These are phyloP conservation scores for Debaryomyces fabryi DNA, from an alignment of 1,139 yeast genomes.

Conservation along the genomic window DNA sequence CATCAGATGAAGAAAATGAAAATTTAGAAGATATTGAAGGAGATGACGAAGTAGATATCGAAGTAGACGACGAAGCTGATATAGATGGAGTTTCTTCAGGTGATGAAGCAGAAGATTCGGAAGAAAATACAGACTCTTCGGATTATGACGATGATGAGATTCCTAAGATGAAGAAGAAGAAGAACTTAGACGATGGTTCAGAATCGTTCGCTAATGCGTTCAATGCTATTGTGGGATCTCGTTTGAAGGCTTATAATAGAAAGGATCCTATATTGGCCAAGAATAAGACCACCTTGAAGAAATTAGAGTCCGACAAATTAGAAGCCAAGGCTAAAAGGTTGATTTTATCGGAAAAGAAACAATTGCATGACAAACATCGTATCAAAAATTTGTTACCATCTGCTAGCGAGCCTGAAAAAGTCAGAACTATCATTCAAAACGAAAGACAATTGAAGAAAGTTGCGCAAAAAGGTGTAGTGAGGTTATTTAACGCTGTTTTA, in stretches of 20 bases:
- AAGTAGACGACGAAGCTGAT: slow-evolving; percentile 15
- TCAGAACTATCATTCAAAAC: slow-evolving; percentile 61
- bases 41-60: slow-evolving; percentile 16
- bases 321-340: slow-evolving; percentile 83
- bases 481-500: slow-evolving; percentile 86
- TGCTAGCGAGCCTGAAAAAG: slow-evolving; percentile 52
- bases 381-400: slow-evolving; percentile 67
- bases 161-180: slow-evolving; percentile 55
- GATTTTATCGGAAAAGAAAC: slow-evolving; percentile 71
- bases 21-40: slow-evolving; percentile 10
- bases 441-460: slow-evolving; percentile 77
- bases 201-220: slow-evolving; percentile 80
- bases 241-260: slow-evolving; percentile 84
- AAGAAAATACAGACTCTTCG: slow-evolving; percentile 17
- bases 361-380: slow-evolving; percentile 66
- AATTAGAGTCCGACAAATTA: slow-evolving; percentile 76
- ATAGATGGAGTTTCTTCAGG: slow-evolving; percentile 14
- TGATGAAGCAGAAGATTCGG: slow-evolving; percentile 15
- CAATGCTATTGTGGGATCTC: slow-evolving; percentile 80
- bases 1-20: slow-evolving; percentile 6
- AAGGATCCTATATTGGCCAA: slow-evolving; percentile 88
- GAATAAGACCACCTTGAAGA: slow-evolving; percentile 66
- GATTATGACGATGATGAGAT: slow-evolving; percentile 28
- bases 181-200: slow-evolving; percentile 65
- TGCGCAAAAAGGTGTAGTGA: slow-evolving; percentile 94